These are phyloP conservation scores for Xerocomus spinulosus DNA, from an alignment of 768 basidiomycete genomes.

Conservation along the genomic window DNA sequence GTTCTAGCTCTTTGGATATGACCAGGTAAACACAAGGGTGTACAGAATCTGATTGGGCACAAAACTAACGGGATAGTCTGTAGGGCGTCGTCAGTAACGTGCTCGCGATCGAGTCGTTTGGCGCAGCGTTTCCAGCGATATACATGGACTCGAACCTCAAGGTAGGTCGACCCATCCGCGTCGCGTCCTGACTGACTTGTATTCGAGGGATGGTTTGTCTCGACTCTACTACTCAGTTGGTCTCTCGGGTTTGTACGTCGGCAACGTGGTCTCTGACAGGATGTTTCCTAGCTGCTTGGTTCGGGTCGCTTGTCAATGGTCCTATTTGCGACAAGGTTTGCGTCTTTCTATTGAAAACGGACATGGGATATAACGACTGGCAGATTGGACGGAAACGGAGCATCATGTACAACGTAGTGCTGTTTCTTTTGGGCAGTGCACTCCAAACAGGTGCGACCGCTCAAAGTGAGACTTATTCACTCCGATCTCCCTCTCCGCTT, in stretches of 20 bases:
- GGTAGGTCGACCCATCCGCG: slow-evolving; percentile 2
- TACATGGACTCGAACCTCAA: slow-evolving; percentile 27
- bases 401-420: slow-evolving; percentile 25
- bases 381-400: slow-evolving; percentile 28
- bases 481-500: not conserved
- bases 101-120: slow-evolving; percentile 32
- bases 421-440: slow-evolving; percentile 30
- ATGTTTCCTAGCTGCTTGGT: slow-evolving; percentile 26
- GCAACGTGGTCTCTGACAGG: slow-evolving; percentile 9
- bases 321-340: slow-evolving; percentile 30
- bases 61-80: not conserved
- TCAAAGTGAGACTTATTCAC: slow-evolving; percentile 4
- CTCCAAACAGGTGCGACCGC: slow-evolving; percentile 31
- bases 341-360: not conserved
- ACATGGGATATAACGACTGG: not conserved
- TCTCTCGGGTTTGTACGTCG: not conserved
- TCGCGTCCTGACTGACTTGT: not conserved
- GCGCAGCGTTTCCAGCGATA: slow-evolving; percentile 30
- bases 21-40: slow-evolving; percentile 17
- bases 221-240: slow-evolving; percentile 26
- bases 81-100: slow-evolving; percentile 32
- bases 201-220: slow-evolving; percentile 30
- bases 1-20: slow-evolving; percentile 30
- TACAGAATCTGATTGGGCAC: not conserved
- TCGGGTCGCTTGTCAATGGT: slow-evolving; percentile 28